Evolutionary conservation across 768 basidiomycete genomes (phyloP).

Genomic region (Erythrobasidium yunnanense): DNA sequence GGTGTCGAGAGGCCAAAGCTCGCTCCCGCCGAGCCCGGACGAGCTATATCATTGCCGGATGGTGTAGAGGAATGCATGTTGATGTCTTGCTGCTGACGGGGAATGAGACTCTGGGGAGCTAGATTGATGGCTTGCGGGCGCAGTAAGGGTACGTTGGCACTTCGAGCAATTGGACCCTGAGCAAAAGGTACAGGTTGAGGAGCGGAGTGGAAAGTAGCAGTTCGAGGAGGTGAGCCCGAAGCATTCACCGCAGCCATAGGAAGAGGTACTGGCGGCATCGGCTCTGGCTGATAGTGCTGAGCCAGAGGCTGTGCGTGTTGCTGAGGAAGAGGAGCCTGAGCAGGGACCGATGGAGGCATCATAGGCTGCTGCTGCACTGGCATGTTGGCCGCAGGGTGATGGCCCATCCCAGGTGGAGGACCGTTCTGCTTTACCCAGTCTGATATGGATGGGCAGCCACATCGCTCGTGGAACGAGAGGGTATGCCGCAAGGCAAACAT

Average conservation of each 20-base stretch:
- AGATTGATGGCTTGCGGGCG: too few species aligned
- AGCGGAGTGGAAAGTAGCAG: neutral
- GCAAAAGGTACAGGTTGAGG: too few species aligned
- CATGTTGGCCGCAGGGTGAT: neutral
- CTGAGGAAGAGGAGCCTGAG: neutral
- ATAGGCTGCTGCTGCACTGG: neutral
- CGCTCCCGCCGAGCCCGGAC: constrained; percentile 21
- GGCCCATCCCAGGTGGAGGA: neutral
- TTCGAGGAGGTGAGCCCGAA: neutral
- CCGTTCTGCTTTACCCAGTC: neutral
- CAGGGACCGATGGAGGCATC: neutral
- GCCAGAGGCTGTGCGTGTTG: neutral
- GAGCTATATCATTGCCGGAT: neutral
- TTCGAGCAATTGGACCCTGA: too few species aligned
- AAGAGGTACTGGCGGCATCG: neutral
- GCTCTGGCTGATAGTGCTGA: neutral
- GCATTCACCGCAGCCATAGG: neutral
- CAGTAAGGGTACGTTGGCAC: too few species aligned
- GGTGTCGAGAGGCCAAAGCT: constrained; percentile 12
- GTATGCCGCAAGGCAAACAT: constrained; percentile 24
- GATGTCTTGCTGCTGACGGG: neutral
- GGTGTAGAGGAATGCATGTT: neutral
- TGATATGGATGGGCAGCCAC: neutral
- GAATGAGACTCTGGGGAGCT: too few species aligned
- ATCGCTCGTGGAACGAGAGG: constrained; percentile 21